These are phyloP conservation scores for Globisporangium paroecandrum DNA, from an alignment of 352 stramenopile genomes.

Conservation along the genomic window DNA sequence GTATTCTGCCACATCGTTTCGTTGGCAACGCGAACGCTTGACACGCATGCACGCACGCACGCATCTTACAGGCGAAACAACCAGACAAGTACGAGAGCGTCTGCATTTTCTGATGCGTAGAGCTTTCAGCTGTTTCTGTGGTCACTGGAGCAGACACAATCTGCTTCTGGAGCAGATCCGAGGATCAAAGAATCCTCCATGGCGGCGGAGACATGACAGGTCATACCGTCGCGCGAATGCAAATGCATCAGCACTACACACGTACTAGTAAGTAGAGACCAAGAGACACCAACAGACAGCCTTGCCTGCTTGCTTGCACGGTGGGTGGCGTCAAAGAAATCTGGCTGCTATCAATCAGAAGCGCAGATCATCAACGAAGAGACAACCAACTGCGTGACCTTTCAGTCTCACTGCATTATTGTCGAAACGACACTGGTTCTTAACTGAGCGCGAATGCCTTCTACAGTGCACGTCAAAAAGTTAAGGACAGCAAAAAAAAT, in stretches of 20 bases:
- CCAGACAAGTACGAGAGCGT: too few relatives aligned
- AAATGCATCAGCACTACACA: background rate
- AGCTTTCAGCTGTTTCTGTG: background rate
- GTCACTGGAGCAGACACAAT: slow-evolving; percentile 4
- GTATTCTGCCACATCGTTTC: too few relatives aligned
- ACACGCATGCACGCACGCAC: too few relatives aligned
- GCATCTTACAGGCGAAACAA: too few relatives aligned
- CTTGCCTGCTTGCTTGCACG: background rate
- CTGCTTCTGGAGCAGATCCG: background rate
- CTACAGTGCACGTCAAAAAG: too few relatives aligned
- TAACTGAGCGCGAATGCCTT: background rate
- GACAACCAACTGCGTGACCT: too few relatives aligned
- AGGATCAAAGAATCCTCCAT: background rate
- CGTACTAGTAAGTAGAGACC: background rate
- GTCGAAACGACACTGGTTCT: background rate
- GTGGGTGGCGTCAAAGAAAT: background rate
- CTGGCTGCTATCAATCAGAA: background rate
- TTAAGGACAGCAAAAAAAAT: too few relatives aligned
- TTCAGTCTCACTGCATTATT: background rate
- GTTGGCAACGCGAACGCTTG: too few relatives aligned
- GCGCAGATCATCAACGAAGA: background rate
- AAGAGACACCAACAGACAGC: too few relatives aligned
- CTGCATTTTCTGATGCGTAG: too few relatives aligned
- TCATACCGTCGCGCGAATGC: too few relatives aligned
- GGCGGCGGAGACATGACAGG: background rate